Conservation (phyloP, 306 rosid species). For the Hylodesmum podocarpum region DNA sequence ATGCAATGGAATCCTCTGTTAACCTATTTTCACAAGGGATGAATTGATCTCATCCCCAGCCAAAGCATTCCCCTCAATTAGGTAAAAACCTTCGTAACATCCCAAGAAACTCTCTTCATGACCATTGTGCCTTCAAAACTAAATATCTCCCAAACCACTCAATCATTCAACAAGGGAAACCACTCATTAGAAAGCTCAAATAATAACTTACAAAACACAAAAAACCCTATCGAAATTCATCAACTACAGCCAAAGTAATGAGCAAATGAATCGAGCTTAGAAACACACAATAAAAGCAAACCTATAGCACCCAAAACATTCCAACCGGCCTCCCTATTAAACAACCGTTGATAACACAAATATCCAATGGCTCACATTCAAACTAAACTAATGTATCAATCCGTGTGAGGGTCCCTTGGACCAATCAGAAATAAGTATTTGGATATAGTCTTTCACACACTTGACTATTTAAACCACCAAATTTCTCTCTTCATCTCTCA, state of each 20-base stretch:
- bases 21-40: slow-evolving; percentile 23
- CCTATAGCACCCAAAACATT: slow-evolving; percentile 31
- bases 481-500: slow-evolving; percentile 50
- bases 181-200: slow-evolving; percentile 59
- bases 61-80: slow-evolving; percentile 43
- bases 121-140: slow-evolving; percentile 58
- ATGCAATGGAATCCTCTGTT: slow-evolving; percentile 37
- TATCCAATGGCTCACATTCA: slow-evolving; percentile 70
- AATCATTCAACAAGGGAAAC: not conserved
- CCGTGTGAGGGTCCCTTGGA: slow-evolving; percentile 44
- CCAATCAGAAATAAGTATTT: slow-evolving; percentile 59
- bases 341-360: slow-evolving; percentile 48
- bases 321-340: slow-evolving; percentile 10
- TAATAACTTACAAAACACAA: slow-evolving; percentile 35
- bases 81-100: slow-evolving; percentile 49
- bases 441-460: slow-evolving; percentile 39
- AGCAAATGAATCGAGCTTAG: slow-evolving; percentile 45
- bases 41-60: not conserved
- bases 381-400: slow-evolving; percentile 41
- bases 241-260: slow-evolving; percentile 13
- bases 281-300: slow-evolving; percentile 58
- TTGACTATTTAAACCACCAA: slow-evolving; percentile 62
- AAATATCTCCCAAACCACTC: slow-evolving; percentile 32
- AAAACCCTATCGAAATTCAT: slow-evolving; percentile 27
- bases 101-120: slow-evolving; percentile 57